Conservation (phyloP, 768 basidiomycete species). For the Termitomyces sp. region DNA sequence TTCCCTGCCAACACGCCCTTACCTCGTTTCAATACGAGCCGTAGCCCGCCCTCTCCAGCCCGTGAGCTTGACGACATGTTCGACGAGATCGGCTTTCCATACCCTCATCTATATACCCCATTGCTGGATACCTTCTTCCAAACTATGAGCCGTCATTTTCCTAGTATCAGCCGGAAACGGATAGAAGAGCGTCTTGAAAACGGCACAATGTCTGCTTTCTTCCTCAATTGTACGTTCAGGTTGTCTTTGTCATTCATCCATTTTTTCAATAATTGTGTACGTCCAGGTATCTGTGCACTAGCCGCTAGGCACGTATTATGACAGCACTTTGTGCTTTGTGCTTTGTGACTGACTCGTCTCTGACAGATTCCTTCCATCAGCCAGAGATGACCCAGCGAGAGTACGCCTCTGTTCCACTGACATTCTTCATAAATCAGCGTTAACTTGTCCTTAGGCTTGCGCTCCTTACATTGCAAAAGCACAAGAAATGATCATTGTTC, state of each 20-base stretch:
- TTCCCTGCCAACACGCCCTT: background rate
- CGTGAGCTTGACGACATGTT: conserved; percentile 11
- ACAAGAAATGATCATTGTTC: conserved; percentile 13
- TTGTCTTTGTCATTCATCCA: background rate
- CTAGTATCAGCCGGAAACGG: conserved; percentile 12
- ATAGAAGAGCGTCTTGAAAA: conserved; percentile 13
- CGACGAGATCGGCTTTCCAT: conserved; percentile 11
- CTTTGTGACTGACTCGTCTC: background rate
- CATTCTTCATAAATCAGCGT: background rate
- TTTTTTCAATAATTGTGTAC: background rate
- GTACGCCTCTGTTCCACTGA: background rate
- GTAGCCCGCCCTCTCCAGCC: conserved; percentile 5
- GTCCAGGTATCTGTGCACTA: conserved; percentile 11
- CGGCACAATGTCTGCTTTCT: conserved; percentile 15
- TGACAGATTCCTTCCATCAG: conserved; percentile 12
- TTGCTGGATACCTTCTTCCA: conserved; percentile 13
- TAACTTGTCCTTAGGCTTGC: conserved; percentile 6
- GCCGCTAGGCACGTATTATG: conserved; percentile 7
- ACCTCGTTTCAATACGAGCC: background rate
- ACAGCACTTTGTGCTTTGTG: too few relatives aligned
- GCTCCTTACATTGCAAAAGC: conserved; percentile 15
- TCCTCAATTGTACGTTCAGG: conserved; percentile 13
- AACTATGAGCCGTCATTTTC: conserved; percentile 13
- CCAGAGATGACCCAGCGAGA: conserved; percentile 12
- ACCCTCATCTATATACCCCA: conserved; percentile 11